A percentile compares a stretch with the other conserved stretches of the same genome.
phyloP scores from a whole-genome alignment of 805 yeast species.

The Suhomyces kilbournensis region DNA sequence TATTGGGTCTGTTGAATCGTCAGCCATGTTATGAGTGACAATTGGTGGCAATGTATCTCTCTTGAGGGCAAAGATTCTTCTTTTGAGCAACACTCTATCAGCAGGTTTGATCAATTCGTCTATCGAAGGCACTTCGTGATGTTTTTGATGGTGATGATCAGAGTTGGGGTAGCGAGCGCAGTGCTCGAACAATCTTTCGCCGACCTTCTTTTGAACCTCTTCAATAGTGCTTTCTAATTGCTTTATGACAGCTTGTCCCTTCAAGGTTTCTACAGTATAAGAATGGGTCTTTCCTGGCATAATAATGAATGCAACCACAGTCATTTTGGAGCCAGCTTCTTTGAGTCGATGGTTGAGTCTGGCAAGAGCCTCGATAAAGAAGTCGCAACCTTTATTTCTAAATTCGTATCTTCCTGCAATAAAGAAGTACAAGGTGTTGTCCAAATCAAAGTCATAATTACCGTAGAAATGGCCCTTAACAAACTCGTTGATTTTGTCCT shows the following conservation, averaged over 20 bases:
- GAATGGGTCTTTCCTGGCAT: slow-evolving; percentile 97
- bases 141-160: slow-evolving; percentile 31
- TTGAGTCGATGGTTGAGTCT: slow-evolving; percentile 86
- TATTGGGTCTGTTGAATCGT: slow-evolving; percentile 88
- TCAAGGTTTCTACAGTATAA: slow-evolving; percentile 91
- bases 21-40: slow-evolving; percentile 95
- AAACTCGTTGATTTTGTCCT: slow-evolving; percentile 90
- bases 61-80: slow-evolving; percentile 90
- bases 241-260: slow-evolving; percentile 93
- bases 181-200: slow-evolving; percentile 84
- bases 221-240: slow-evolving; percentile 85
- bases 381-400: slow-evolving; percentile 94
- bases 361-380: slow-evolving; percentile 89
- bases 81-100: slow-evolving; percentile 83
- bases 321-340: slow-evolving; percentile 76
- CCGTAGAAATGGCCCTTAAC: slow-evolving; percentile 98
- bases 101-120: slow-evolving; percentile 83
- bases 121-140: slow-evolving; percentile 65
- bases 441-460: slow-evolving; percentile 89
- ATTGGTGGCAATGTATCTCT: slow-evolving; percentile 89
- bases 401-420: slow-evolving; percentile 97
- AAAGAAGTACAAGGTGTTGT: slow-evolving; percentile 90
- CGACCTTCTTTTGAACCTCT: slow-evolving; percentile 84
- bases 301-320: slow-evolving; percentile 94
- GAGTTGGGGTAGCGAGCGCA: slow-evolving; percentile 65